Conservation (phyloP, 2,329 filamentous ascomycete genomes). For the Stemphylium beticola region DNA sequence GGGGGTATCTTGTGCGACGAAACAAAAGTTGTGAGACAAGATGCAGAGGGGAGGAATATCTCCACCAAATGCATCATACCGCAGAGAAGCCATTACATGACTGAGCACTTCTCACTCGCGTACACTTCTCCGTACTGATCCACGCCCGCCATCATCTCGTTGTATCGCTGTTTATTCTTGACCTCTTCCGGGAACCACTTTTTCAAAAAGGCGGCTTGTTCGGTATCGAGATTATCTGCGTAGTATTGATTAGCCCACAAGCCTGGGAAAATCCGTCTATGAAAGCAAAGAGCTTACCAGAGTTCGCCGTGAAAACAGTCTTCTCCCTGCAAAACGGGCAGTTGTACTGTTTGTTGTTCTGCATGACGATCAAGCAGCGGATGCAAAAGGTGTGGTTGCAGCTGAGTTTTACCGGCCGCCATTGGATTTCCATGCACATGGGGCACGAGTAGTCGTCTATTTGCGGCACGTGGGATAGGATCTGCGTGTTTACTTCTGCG, state of each 20-base stretch:
- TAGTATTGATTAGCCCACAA: neutral
- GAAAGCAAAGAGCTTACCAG: slow-evolving; percentile 54
- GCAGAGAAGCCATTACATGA: slow-evolving; percentile 58
- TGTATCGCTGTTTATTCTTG: slow-evolving; percentile 64
- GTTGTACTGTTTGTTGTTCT: slow-evolving; percentile 68
- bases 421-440: slow-evolving; percentile 79
- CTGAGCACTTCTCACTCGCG: slow-evolving; percentile 60
- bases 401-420: slow-evolving; percentile 76
- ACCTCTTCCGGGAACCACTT: slow-evolving; percentile 81
- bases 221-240: slow-evolving; percentile 72
- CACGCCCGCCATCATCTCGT: slow-evolving; percentile 75
- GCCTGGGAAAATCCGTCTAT: no score
- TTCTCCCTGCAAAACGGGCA: slow-evolving; percentile 80
- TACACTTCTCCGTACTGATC: slow-evolving; percentile 74
- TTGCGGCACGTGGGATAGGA: slow-evolving; percentile 77
- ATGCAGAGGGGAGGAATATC: neutral
- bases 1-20: no score
- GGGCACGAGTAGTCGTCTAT: slow-evolving; percentile 85
- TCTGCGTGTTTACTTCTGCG: slow-evolving; percentile 72
- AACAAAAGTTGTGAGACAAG: neutral
- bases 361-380: slow-evolving; percentile 79
- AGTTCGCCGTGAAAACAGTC: slow-evolving; percentile 73
- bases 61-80: no score
- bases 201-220: slow-evolving; percentile 72
- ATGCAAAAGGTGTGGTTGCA: slow-evolving; percentile 86